These are phyloP conservation scores for Phaseolus coccineus DNA, from an alignment of 331 rosid genomes.

Conservation along the genomic window DNA sequence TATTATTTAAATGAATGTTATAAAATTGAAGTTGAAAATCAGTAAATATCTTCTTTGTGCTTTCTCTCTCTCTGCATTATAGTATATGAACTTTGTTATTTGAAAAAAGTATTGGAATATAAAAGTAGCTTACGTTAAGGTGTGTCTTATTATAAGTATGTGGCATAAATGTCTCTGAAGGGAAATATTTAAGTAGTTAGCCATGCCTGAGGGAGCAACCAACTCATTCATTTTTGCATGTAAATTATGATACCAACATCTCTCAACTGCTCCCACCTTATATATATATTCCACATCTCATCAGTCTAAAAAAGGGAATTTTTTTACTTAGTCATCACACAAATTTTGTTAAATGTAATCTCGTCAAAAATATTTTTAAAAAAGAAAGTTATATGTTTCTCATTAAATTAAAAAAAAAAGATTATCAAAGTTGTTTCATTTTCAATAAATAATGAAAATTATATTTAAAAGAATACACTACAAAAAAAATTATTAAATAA, in stretches of 20 bases:
- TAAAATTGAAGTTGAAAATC: no score
- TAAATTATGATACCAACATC: conserved; percentile 23
- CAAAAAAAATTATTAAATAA: no score
- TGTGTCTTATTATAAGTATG: conserved; percentile 1
- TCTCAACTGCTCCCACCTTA: conserved; percentile 14
- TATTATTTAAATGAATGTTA: no score
- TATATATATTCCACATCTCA: neutral
- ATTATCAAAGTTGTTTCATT: no score
- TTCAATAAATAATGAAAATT: no score
- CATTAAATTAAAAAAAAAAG: no score
- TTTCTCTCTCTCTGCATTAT: no score
- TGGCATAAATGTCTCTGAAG: conserved; percentile 11
- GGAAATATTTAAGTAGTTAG: conserved; percentile 20
- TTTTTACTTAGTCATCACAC: neutral
- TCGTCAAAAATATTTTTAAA: neutral
- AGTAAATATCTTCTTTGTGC: no score
- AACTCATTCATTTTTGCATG: conserved; percentile 34
- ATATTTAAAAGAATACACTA: no score
- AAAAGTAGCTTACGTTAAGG: conserved; percentile 31
- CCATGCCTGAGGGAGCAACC: conserved; percentile 29
- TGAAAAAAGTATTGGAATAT: neutral
- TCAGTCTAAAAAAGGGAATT: neutral
- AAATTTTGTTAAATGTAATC: neutral
- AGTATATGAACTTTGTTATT: neutral
- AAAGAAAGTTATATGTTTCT: neutral